phyloP scores from a whole-genome alignment of 163 green algal species.

The Volvox carteri region DNA sequence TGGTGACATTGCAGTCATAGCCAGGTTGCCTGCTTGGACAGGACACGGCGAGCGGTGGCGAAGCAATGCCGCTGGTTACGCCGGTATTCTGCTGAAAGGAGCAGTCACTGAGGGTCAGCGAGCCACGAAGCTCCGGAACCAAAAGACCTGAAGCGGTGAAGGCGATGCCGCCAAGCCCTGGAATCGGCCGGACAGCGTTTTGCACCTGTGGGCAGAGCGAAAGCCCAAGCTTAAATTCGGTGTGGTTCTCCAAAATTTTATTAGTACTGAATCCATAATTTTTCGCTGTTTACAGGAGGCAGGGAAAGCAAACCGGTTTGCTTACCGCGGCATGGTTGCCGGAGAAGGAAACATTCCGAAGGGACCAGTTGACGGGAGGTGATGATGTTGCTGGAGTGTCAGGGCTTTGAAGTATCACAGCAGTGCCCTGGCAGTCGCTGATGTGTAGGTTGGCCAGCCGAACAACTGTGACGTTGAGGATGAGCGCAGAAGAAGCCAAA shows the following conservation, averaged over 20 bases:
- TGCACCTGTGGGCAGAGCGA: neutral
- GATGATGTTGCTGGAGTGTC: too few species aligned
- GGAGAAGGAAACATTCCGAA: neutral
- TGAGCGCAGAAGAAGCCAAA: neutral
- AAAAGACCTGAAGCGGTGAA: slow-evolving; percentile 4
- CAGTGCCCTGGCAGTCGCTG: neutral
- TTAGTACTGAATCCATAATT: too few species aligned
- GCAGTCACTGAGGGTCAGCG: neutral
- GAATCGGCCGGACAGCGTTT: neutral
- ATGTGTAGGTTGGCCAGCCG: neutral
- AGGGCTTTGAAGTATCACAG: neutral
- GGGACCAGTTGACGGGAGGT: neutral
- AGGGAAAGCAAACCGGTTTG: too few species aligned
- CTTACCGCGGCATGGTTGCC: slow-evolving; percentile 1
- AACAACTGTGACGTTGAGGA: neutral
- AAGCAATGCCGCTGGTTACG: neutral
- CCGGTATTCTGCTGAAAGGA: neutral
- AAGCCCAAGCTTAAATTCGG: too few species aligned
- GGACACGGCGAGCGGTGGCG: neutral
- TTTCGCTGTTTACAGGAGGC: too few species aligned
- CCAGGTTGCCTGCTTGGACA: neutral
- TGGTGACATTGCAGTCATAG: neutral
- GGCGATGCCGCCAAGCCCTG: neutral
- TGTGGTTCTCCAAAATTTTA: too few species aligned
- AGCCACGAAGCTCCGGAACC: neutral